phyloP scores from a whole-genome alignment of 495 filamentous ascomycete species.

The Annulohypoxylon nitens region DNA sequence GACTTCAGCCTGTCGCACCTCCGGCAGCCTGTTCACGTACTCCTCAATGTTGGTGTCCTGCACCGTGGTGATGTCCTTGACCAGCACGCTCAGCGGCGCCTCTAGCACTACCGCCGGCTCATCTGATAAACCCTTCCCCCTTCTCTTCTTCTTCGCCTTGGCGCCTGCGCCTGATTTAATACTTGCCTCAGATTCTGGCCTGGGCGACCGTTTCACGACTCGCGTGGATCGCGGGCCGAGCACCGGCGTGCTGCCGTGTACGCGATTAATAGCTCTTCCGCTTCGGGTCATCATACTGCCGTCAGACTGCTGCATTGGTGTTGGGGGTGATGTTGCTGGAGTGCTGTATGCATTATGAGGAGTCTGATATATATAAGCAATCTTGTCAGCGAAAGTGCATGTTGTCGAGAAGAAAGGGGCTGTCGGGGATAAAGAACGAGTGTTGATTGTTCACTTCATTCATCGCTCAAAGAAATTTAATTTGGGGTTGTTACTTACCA shows the following conservation, averaged over 20 bases:
- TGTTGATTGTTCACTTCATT: constrained; percentile 34
- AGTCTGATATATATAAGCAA: constrained; percentile 38
- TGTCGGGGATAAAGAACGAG: constrained; percentile 27
- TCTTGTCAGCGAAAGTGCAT: constrained; percentile 4
- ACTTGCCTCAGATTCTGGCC: constrained; percentile 37
- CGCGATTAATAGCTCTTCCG: constrained; percentile 55
- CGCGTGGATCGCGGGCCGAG: constrained; percentile 42
- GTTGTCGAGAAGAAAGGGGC: constrained; percentile 10
- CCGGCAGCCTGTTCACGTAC: constrained; percentile 80
- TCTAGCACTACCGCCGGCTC: constrained; percentile 68
- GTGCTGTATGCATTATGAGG: constrained; percentile 61
- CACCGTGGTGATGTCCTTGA: constrained; percentile 70
- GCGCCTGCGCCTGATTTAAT: constrained; percentile 33
- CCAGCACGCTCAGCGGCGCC: constrained; percentile 82
- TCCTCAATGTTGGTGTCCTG: constrained; percentile 80
- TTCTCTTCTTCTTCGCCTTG: constrained; percentile 62
- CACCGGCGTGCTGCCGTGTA: constrained; percentile 30
- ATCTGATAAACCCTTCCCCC: constrained; percentile 62
- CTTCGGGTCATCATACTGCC: constrained; percentile 60
- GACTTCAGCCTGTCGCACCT: constrained; percentile 75
- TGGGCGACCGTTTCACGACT: constrained; percentile 54
- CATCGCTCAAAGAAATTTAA: constrained; percentile 30
- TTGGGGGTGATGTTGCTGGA: constrained; percentile 65
- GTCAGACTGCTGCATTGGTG: constrained; percentile 57
- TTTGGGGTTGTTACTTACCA: constrained; percentile 37